Evolutionary conservation across 2,329 filamentous ascomycete species (phyloP).

Genomic region (Aureobasidium sp.): DNA sequence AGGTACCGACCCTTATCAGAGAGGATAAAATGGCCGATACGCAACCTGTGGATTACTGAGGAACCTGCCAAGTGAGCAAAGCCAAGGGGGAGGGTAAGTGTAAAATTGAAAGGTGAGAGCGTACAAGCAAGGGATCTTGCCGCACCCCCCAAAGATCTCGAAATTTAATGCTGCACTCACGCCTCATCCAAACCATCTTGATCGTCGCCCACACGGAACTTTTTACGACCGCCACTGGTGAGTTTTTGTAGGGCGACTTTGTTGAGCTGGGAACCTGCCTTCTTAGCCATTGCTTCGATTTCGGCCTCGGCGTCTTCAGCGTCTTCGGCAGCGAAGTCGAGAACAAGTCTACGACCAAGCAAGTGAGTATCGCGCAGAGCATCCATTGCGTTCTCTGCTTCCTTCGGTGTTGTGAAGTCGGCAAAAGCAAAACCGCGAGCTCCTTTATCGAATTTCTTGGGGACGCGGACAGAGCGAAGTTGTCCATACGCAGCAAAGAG

Average conservation of each 20-base stretch:
- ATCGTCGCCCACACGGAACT: conserved; percentile 72
- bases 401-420: conserved; percentile 84
- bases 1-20: conserved; percentile 10
- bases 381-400: conserved; percentile 85
- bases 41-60: background rate
- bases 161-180: conserved; percentile 18
- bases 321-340: conserved; percentile 87
- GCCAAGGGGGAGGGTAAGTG: conserved; percentile 11
- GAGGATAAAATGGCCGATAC: background rate
- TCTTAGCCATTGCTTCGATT: conserved; percentile 94
- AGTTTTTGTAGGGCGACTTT: conserved; percentile 86
- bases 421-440: conserved; percentile 95
- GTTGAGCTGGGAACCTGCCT: conserved; percentile 82
- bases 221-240: conserved; percentile 73
- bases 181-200: conserved; percentile 46
- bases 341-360: conserved; percentile 77
- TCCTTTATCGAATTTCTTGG: conserved; percentile 85
- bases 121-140: conserved; percentile 14
- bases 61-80: conserved; percentile 15
- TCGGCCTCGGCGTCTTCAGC: conserved; percentile 89
- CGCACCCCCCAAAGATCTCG: conserved; percentile 11
- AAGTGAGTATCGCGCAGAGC: conserved; percentile 89
- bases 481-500: conserved; percentile 88
- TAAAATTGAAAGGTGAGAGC: conserved; percentile 8
- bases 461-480: conserved; percentile 83